Percentiles rank a stretch among this genome's conserved stretches.
These are phyloP conservation scores for Salix dunnii DNA, from an alignment of 345 rosid species.

Conservation along the genomic window DNA sequence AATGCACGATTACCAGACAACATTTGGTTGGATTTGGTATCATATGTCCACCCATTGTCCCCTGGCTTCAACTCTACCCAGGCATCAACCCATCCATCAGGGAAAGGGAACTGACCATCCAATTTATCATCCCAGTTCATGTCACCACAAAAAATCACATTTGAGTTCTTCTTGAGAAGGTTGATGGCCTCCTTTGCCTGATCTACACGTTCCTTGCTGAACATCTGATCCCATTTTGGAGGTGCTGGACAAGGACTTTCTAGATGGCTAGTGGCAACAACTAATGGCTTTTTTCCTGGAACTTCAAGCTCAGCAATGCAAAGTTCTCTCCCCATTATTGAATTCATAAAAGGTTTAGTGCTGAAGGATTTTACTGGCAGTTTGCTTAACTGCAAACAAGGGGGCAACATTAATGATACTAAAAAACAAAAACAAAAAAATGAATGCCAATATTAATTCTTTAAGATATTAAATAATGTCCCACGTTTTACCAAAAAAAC, in stretches of 20 bases:
- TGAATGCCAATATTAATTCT: background rate
- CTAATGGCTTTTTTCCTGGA: conserved; percentile 46
- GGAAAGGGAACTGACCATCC: conserved; percentile 73
- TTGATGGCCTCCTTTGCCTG: conserved; percentile 68
- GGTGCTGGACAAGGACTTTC: conserved; percentile 95
- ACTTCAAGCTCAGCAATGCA: conserved; percentile 65
- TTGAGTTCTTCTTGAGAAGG: conserved; percentile 46
- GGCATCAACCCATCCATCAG: conserved; percentile 71
- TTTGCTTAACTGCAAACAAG: conserved; percentile 69
- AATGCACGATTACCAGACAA: conserved; percentile 69
- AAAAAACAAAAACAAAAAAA: background rate
- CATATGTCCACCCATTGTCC: conserved; percentile 82
- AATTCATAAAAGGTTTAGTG: conserved; percentile 58
- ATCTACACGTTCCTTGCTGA: conserved; percentile 74
- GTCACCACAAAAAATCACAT: conserved; percentile 85
- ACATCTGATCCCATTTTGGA: conserved; percentile 98
- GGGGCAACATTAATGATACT: background rate
- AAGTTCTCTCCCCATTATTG: conserved; percentile 87
- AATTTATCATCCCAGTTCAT: conserved; percentile 94
- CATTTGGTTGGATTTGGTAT: conserved; percentile 87
- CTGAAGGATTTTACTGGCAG: conserved; percentile 63
- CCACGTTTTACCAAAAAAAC: too few relatives aligned
- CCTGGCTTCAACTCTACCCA: conserved; percentile 73
- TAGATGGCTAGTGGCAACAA: conserved; percentile 91
- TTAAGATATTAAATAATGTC: too few relatives aligned